A percentile compares a stretch with the other conserved stretches of the same genome.
Conservation (phyloP, 192 early-diverging fungal species). For the Obelidium mucronatum region DNA sequence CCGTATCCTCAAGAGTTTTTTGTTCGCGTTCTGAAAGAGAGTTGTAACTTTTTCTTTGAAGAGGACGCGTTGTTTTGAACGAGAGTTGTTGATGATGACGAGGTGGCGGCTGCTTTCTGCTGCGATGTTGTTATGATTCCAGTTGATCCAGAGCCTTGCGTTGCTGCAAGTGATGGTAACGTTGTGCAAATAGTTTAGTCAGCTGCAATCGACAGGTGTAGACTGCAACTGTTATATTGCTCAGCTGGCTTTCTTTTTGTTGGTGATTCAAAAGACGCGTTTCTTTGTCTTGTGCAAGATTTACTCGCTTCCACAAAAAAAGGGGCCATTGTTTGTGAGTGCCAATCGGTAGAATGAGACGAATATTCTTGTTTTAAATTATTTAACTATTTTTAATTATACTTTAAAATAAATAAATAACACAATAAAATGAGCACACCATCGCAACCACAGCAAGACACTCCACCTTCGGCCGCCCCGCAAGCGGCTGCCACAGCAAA, state of each 20-base stretch:
- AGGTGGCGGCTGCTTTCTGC: too few relatives aligned
- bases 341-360: too few relatives aligned
- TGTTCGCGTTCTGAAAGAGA: not conserved
- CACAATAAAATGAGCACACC: slow-evolving; percentile 5
- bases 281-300: not conserved
- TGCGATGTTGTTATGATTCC: not conserved
- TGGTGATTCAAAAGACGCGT: not conserved
- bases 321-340: not conserved
- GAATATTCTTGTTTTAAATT: too few relatives aligned
- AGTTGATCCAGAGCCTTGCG: too few relatives aligned
- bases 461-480: slow-evolving; percentile 10
- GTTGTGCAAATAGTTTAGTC: too few relatives aligned
- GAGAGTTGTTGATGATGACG: too few relatives aligned
- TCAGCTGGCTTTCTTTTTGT: too few relatives aligned
- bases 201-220: too few relatives aligned
- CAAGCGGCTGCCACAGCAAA: slow-evolving; percentile 54
- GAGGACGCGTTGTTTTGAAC: not conserved
- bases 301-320: not conserved
- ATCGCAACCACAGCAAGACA: slow-evolving; percentile 4
- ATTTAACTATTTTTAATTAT: too few relatives aligned
- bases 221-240: too few relatives aligned
- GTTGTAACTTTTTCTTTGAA: not conserved
- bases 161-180: too few relatives aligned
- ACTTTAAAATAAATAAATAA: slow-evolving; percentile 1
- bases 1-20: not conserved